Evolutionary conservation across 352 stramenopile genomes (phyloP).

Genomic region (Pythium volutum): DNA sequence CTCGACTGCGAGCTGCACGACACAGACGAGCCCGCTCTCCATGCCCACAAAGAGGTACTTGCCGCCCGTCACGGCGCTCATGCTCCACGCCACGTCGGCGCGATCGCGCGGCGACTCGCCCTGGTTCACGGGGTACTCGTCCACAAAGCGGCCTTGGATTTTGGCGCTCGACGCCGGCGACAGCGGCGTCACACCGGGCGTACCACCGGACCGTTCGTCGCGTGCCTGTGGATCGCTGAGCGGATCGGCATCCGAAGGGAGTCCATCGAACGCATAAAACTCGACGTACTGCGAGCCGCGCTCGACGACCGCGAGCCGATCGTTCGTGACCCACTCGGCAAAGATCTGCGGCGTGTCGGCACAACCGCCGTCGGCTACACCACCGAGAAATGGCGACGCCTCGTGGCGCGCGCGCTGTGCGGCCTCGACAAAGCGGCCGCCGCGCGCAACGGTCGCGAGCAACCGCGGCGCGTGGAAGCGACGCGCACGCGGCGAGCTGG

Average conservation of each 20-base stretch:
- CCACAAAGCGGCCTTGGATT: slow-evolving; percentile 33
- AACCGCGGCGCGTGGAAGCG: slow-evolving; percentile 39
- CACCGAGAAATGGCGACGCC: slow-evolving; percentile 1
- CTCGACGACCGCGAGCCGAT: slow-evolving; percentile 66
- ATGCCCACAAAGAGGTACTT: slow-evolving; percentile 74
- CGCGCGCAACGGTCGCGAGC: slow-evolving; percentile 34
- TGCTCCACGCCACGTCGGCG: slow-evolving; percentile 43
- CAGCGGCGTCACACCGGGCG: slow-evolving; percentile 6
- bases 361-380: slow-evolving; percentile 23
- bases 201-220: background rate
- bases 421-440: slow-evolving; percentile 24
- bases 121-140: slow-evolving; percentile 62
- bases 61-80: slow-evolving; percentile 47
- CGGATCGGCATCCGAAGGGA: slow-evolving; percentile 21
- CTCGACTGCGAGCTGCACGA: slow-evolving; percentile 46
- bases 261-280: slow-evolving; percentile 68
- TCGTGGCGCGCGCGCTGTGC: background rate
- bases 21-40: slow-evolving; percentile 64
- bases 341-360: slow-evolving; percentile 37
- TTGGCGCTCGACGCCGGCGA: slow-evolving; percentile 27
- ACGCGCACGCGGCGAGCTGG: slow-evolving; percentile 24
- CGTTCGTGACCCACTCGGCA: slow-evolving; percentile 46
- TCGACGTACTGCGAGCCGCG: slow-evolving; percentile 53
- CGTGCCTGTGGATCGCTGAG: slow-evolving; percentile 1
- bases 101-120: slow-evolving; percentile 38